Percentiles rank a stretch among this genome's conserved stretches.
Conservation (phyloP, 1,284 basidiomycete genomes). For the Thelephora terrestris region DNA sequence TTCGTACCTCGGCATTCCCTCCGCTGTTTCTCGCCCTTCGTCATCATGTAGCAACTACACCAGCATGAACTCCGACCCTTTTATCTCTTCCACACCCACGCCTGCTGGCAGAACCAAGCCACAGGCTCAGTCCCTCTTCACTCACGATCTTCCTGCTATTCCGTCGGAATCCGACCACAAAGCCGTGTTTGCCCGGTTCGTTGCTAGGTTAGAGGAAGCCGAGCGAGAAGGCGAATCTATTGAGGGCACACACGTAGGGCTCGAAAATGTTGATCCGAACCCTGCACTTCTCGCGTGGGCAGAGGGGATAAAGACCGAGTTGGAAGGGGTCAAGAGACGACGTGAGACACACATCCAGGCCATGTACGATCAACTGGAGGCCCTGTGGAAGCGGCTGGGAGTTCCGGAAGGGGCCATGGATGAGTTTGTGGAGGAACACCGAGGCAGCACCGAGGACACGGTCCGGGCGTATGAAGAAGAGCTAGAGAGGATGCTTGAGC, state of each 20-base stretch:
- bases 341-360: slow-evolving; percentile 73
- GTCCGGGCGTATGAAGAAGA: slow-evolving; percentile 82
- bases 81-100: slow-evolving; percentile 22
- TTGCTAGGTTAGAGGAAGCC: slow-evolving; percentile 51
- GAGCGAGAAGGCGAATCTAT: slow-evolving; percentile 20
- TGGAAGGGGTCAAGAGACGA: slow-evolving; percentile 58
- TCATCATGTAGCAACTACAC: slow-evolving; percentile 25
- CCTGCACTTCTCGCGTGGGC: slow-evolving; percentile 57
- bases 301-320: slow-evolving; percentile 38
- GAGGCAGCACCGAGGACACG: slow-evolving; percentile 68
- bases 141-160: slow-evolving; percentile 14
- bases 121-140: slow-evolving; percentile 16
- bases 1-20: slow-evolving; percentile 25
- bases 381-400: slow-evolving; percentile 71
- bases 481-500: slow-evolving; percentile 79
- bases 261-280: slow-evolving; percentile 57
- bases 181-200: slow-evolving; percentile 52
- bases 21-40: slow-evolving; percentile 26
- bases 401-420: slow-evolving; percentile 68
- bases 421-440: slow-evolving; percentile 67
- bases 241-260: slow-evolving; percentile 35
- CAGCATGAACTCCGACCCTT: slow-evolving; percentile 10
- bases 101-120: slow-evolving; percentile 18
- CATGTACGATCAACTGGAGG: slow-evolving; percentile 80
- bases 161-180: slow-evolving; percentile 36